phyloP scores from a whole-genome alignment of 2,329 filamentous ascomycete genomes.

The Mycocentrospora acerina region DNA sequence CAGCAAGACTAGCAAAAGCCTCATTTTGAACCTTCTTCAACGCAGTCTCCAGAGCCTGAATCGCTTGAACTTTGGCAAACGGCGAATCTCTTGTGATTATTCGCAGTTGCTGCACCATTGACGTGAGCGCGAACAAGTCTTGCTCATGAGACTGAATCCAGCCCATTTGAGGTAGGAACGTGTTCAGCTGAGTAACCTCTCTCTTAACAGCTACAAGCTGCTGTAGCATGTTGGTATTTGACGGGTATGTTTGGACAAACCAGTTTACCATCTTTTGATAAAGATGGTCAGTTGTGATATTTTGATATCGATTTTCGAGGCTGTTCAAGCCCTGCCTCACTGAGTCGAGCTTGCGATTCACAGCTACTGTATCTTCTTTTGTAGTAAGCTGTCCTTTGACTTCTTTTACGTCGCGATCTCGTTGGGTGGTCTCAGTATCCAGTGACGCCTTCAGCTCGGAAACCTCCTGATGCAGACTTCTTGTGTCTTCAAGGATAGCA shows the following conservation, averaged over 20 bases:
- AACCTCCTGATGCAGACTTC: neutral
- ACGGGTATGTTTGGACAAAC: conserved; percentile 23
- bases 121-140: conserved; percentile 1
- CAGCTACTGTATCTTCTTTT: conserved; percentile 4
- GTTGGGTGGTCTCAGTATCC: neutral
- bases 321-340: conserved; percentile 9
- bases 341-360: conserved; percentile 1
- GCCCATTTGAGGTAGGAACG: neutral
- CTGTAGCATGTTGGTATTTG: conserved; percentile 3
- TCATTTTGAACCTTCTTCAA: neutral
- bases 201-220: conserved; percentile 5
- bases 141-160: conserved; percentile 4
- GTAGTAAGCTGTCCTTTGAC: conserved; percentile 1
- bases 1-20: neutral
- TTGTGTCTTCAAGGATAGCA: neutral
- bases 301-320: conserved; percentile 26
- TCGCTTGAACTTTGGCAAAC: conserved; percentile 1
- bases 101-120: conserved; percentile 3
- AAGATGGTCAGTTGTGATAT: conserved; percentile 25
- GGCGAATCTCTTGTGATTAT: conserved; percentile 1
- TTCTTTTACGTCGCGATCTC: neutral
- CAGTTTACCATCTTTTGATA: conserved; percentile 25
- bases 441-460: neutral
- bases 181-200: conserved; percentile 6
- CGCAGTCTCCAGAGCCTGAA: neutral